These are phyloP conservation scores for Sonneratia alba DNA, from an alignment of 345 rosid genomes.

Conservation along the genomic window DNA sequence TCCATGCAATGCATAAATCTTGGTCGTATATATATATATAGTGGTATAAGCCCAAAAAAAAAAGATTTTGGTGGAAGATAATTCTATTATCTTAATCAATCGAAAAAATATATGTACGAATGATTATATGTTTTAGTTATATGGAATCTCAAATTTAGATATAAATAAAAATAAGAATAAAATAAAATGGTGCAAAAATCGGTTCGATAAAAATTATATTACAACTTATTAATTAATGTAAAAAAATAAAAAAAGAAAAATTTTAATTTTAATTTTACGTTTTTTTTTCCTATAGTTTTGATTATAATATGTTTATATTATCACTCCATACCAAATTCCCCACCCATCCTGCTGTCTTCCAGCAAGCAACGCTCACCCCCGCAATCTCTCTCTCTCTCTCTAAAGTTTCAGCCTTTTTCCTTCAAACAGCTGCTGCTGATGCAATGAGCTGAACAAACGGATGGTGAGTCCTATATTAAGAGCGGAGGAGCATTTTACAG, in stretches of 20 bases:
- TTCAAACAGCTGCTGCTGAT: background rate
- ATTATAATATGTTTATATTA: background rate
- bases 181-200: too few relatives aligned
- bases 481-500: conserved; percentile 1
- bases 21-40: too few relatives aligned
- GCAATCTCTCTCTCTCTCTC: background rate
- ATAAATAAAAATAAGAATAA: too few relatives aligned
- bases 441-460: background rate
- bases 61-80: too few relatives aligned
- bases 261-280: too few relatives aligned
- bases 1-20: background rate
- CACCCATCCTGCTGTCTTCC: conserved; percentile 15
- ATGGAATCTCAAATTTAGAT: too few relatives aligned
- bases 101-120: too few relatives aligned
- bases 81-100: too few relatives aligned
- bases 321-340: conserved; percentile 3
- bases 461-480: background rate
- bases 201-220: too few relatives aligned
- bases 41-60: too few relatives aligned
- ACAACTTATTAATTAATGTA: background rate
- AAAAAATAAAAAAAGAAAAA: background rate
- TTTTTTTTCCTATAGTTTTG: too few relatives aligned
- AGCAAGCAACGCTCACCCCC: conserved; percentile 3
- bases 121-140: too few relatives aligned
- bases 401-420: background rate